A percentile compares a stretch with the other conserved stretches of the same genome.
Evolutionary conservation across 352 stramenopile genomes (phyloP).

Genomic region (Phytophthora cactorum): DNA sequence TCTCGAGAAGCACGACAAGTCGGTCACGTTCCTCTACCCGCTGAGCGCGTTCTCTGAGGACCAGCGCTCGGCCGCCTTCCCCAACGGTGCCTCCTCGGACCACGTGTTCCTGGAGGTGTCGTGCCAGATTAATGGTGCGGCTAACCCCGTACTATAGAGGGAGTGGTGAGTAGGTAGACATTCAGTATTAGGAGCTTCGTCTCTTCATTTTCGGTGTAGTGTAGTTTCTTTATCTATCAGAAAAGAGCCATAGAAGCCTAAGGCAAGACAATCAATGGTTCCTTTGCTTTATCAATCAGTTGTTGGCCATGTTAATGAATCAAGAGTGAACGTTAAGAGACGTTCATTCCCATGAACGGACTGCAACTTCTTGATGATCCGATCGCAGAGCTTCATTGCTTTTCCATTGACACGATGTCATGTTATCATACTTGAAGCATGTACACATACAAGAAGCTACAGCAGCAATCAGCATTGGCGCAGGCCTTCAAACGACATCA

Average conservation of each 20-base stretch:
- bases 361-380: no score
- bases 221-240: slow-evolving; percentile 42
- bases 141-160: slow-evolving; percentile 31
- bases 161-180: slow-evolving; percentile 31
- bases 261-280: slow-evolving; percentile 35
- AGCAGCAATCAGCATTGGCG: background rate
- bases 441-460: slow-evolving; percentile 3
- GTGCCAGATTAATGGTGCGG: slow-evolving; percentile 68
- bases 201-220: slow-evolving; percentile 39
- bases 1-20: slow-evolving; percentile 56
- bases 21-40: slow-evolving; percentile 87
- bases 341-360: no score
- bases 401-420: no score
- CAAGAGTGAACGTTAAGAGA: no score
- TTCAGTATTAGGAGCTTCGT: slow-evolving; percentile 46
- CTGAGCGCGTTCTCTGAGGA: slow-evolving; percentile 77
- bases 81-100: slow-evolving; percentile 38
- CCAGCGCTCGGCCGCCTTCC: slow-evolving; percentile 43
- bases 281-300: background rate
- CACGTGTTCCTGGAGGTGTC: slow-evolving; percentile 84
- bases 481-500: slow-evolving; percentile 2
- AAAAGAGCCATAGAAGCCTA: slow-evolving; percentile 22
- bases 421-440: no score
- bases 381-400: no score
- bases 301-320: no score